Percentiles rank a stretch among this genome's conserved stretches.
Conservation (phyloP, 1,284 basidiomycete species). For the Ustilago cynodontis region DNA sequence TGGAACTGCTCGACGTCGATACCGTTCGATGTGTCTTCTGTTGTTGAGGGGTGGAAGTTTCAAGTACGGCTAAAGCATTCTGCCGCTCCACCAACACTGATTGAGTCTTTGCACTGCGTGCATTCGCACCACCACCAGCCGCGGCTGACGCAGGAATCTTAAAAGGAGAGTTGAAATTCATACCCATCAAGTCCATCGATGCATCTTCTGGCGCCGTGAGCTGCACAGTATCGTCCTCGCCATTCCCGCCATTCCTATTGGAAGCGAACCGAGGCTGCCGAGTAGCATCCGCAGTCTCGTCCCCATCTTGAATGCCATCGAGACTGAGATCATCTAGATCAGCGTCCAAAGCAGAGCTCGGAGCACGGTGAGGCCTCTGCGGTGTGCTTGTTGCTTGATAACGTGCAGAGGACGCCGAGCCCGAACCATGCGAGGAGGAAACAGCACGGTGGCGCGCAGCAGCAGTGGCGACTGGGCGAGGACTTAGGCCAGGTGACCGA, state of each 20-base stretch:
- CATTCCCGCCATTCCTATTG: background rate
- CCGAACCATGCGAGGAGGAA: conserved; percentile 45
- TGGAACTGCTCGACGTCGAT: conserved; percentile 33
- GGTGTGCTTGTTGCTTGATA: conserved; percentile 16
- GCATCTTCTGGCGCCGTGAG: conserved; percentile 46
- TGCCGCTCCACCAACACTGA: conserved; percentile 26
- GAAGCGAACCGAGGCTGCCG: conserved; percentile 14
- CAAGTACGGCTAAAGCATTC: background rate
- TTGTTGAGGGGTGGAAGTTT: conserved; percentile 6
- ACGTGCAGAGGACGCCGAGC: conserved; percentile 23
- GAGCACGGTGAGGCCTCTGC: background rate
- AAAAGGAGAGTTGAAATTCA: conserved; percentile 53
- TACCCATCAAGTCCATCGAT: conserved; percentile 59
- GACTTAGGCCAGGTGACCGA: conserved; percentile 33
- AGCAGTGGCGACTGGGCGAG: conserved; percentile 1
- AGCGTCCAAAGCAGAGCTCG: conserved; percentile 5
- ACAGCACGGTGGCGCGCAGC: conserved; percentile 28
- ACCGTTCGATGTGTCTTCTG: conserved; percentile 17
- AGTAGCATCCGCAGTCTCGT: conserved; percentile 38
- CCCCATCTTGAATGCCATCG: conserved; percentile 17
- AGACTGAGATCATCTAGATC: conserved; percentile 34
- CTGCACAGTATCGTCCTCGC: conserved; percentile 56
- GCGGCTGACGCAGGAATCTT: conserved; percentile 22
- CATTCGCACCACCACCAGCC: background rate
- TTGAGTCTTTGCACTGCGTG: conserved; percentile 16